Conservation (phyloP, 2,329 filamentous ascomycete species). For the Cytospora paraplurivora region DNA sequence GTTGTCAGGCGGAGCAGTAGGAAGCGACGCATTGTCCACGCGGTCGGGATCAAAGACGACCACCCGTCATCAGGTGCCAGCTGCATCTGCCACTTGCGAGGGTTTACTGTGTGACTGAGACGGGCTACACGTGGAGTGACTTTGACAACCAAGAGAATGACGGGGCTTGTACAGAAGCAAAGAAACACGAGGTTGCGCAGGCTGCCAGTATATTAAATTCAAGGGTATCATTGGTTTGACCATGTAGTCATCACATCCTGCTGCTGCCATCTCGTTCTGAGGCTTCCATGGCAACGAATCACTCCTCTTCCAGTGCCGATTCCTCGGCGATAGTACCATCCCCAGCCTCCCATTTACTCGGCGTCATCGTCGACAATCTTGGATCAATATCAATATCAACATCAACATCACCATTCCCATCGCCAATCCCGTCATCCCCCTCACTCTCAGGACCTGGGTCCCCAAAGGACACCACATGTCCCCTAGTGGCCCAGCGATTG, state of each 20-base stretch:
- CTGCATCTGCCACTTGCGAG: no score
- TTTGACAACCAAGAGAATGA: background rate
- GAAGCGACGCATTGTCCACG: background rate
- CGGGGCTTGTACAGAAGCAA: background rate
- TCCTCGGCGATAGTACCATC: slow-evolving; percentile 28
- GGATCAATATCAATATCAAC: background rate
- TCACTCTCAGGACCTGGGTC: slow-evolving; percentile 1
- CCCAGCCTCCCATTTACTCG: slow-evolving; percentile 40
- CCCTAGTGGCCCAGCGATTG: slow-evolving; percentile 20
- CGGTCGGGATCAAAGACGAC: background rate
- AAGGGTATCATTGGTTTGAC: slow-evolving; percentile 25
- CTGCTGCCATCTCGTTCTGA: background rate
- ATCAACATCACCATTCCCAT: slow-evolving; percentile 20
- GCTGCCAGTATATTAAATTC: background rate
- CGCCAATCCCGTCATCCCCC: slow-evolving; percentile 15
- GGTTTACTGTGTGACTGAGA: background rate
- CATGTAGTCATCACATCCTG: background rate
- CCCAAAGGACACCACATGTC: slow-evolving; percentile 24
- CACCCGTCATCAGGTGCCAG: background rate
- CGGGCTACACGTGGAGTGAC: slow-evolving; percentile 1
- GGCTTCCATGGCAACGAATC: background rate
- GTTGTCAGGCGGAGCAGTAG: background rate
- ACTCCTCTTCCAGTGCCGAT: slow-evolving; percentile 32
- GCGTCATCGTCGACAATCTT: slow-evolving; percentile 40
- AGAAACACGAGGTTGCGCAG: background rate